Base-by-base conservation (phyloP, 2,329 filamentous ascomycete genomes). In the Botryotinia convoluta region DNA sequence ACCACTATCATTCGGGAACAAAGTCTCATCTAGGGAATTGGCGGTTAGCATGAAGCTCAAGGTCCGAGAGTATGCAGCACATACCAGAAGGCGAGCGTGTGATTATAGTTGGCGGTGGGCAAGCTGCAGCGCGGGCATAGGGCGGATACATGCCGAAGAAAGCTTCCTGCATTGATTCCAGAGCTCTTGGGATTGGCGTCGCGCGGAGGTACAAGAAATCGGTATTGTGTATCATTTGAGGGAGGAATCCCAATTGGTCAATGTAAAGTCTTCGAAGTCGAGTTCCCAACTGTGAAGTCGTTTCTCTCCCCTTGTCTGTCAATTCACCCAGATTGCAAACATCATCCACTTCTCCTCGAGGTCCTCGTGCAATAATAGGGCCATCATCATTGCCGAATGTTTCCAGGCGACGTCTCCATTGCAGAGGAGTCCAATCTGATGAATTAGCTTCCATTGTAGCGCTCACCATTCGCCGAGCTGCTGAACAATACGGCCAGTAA, bases 401-500 rank as follows among this genome's bases (percentile, higher is more conserved):
- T 83, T 99, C 96, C 65, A 98, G 86, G 64, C 92, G 90, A 74
- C 94, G 89, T 77, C 90, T 86, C 88, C 89, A 91, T 77, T 88
- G 86, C 64, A 82, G 68, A 29, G 76, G 69, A 39, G 75, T 75
- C 80, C 80, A 82, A 70, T 79, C 75, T 12, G 63, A 51, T 82
- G 84, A 74, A 83, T 82, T 79, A 86, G 86, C 72, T 86, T 85
- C 63, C 76, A 89, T 84, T 37, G 91, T 86, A 74, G 89, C 86
- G 74, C 88, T 88, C 39, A 86, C 89, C 81, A 98, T 87, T 77
- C 91, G 90, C 74, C 89, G 88, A 35, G 92, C 93, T 72, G 91
- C 89, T 76, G 89, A 88, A 84, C 96, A 99, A 83, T 98, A 98
- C 2, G 96, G 94, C 96, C 96, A 99, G 83, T 90, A 91, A 68